Base-by-base conservation (phyloP, 176 grass and related monocot genomes). In the Oryza longistaminata region DNA sequence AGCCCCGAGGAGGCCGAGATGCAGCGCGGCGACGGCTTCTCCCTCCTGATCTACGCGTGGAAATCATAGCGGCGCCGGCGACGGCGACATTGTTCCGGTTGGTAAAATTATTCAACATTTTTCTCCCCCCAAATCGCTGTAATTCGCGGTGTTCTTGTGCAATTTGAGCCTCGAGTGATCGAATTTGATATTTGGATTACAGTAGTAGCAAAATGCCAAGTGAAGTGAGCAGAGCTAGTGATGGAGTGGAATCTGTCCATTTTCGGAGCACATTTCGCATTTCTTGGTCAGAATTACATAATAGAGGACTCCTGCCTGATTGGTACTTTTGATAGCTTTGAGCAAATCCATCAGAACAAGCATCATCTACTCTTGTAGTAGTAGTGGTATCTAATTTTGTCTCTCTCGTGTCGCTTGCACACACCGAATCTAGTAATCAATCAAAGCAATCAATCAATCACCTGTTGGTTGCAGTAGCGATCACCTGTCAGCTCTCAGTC, bases 41-140 rank as follows among this genome's bases (percentile, higher is more conserved):
- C 92, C 44, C 92, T 97, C 43, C 70, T 97, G 70, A 88, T 97
- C 71, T 90, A 97, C 80, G 95, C 92, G 29, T 97, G 86, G 90
- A 94, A 97, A 86, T 87, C 73, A 64, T 97, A 87, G 55, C 70
- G 65, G 25, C 22, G 22, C 11, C 70, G 61, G 8, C 26, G 40
- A 3, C 40, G 6, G 34, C 53, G 27, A 19, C 71, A 64, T 64
- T 81, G 48, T 15, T 71, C 31, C 29, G 48, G 33, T 60, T 27
- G 35, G 33, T 74, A 37, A 22, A 29, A 62, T 31, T 40, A 62
- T 52, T 62, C 53, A 13, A 12, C 9, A 42, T 62, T 64, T 35
- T 16, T 53, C 55, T 40, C 40, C 7, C 40, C 7, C 62, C n/a
- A 9, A 26, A 68, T 82, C 82, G 71, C 68, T 82, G 64, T 9